A percentile compares a stretch with the other conserved stretches of the same genome.
Evolutionary conservation across 805 yeast species (phyloP).

Genomic region (Hermanozyma aechmeae): DNA sequence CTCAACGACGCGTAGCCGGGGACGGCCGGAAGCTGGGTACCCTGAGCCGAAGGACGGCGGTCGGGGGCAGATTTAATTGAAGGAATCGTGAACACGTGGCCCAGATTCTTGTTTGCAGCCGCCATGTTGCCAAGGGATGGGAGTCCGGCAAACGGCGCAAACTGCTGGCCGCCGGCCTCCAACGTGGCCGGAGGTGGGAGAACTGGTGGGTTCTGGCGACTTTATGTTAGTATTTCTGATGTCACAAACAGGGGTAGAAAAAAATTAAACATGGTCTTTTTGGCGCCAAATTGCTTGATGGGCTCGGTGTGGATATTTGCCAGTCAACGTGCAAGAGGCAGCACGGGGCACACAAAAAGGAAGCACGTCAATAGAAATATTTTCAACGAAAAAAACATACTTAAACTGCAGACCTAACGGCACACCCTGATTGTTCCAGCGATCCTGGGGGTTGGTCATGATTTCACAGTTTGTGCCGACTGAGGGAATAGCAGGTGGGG

Average conservation of each 20-base stretch:
- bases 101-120: conserved; percentile 19
- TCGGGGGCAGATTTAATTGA: conserved; percentile 32
- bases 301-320: no score
- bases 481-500: no score
- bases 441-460: conserved; percentile 35
- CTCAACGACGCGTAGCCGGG: conserved; percentile 10
- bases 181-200: conserved; percentile 51
- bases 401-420: conserved; percentile 34
- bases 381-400: conserved; percentile 24
- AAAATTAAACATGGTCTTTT: neutral
- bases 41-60: conserved; percentile 7
- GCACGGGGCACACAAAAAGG: no score
- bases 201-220: conserved; percentile 53
- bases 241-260: neutral
- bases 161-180: conserved; percentile 39
- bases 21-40: conserved; percentile 8
- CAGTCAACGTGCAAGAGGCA: no score
- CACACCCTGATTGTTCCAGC: conserved; percentile 33
- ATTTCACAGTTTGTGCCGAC: no score
- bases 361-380: no score
- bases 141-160: conserved; percentile 42
- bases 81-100: conserved; percentile 41
- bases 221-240: conserved; percentile 29
- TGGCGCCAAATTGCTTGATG: neutral
- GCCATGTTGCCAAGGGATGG: conserved; percentile 39